Conservation (phyloP, 1,284 basidiomycete genomes). For the Kalmanozyma brasiliensis region DNA sequence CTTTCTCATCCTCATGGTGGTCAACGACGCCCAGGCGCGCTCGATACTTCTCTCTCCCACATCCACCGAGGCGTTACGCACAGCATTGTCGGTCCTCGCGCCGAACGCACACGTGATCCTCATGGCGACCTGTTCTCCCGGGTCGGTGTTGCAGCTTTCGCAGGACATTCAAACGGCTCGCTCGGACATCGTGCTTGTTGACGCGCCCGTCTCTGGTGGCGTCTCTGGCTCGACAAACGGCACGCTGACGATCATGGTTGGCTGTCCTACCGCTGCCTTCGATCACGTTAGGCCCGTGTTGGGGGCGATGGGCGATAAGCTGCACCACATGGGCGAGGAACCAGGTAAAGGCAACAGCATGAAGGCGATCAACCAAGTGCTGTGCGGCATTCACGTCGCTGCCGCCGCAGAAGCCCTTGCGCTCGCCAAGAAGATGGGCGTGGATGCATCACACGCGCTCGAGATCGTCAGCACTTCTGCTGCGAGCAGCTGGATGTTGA, state of each 20-base stretch:
- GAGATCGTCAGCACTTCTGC: constrained; percentile 66
- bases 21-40: constrained; percentile 30
- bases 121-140: constrained; percentile 69
- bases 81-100: constrained; percentile 50
- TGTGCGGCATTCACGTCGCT: constrained; percentile 67
- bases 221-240: constrained; percentile 61
- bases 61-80: neutral
- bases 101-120: constrained; percentile 65
- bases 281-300: constrained; percentile 59
- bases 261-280: constrained; percentile 52
- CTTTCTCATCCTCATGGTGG: constrained; percentile 30
- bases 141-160: constrained; percentile 49
- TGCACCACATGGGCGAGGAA: constrained; percentile 66
- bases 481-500: constrained; percentile 65
- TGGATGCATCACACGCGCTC: constrained; percentile 65
- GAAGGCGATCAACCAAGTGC: constrained; percentile 64
- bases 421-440: constrained; percentile 66
- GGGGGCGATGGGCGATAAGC: constrained; percentile 55
- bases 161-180: constrained; percentile 41
- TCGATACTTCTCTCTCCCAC: constrained; percentile 11
- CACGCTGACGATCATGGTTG: constrained; percentile 67
- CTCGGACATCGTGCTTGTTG: constrained; percentile 61
- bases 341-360: constrained; percentile 52
- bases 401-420: constrained; percentile 68
- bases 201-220: constrained; percentile 68